Evolutionary conservation across 1,139 yeast species (phyloP), one percentile per base, ranked within the genome.

Genomic region (Suhomyces terraborum): DNA sequence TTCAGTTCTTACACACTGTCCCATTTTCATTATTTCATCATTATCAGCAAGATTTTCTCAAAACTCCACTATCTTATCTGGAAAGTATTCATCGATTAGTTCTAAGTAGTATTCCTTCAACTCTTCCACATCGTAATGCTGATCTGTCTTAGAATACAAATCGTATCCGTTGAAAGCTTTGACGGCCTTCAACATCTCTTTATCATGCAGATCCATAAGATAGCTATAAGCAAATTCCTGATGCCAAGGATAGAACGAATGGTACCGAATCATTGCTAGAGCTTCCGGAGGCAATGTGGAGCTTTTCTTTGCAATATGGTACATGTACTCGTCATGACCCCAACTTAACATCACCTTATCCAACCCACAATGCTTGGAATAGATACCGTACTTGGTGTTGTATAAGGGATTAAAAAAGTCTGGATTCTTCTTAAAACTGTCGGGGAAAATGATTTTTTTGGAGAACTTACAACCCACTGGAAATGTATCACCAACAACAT

Each of bases 261-360:
- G 89, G 56, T 83, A 83, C 44, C 89, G 61, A 38, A 83, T 82
- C 88, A 83, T 83, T 1, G 89, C 88, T 43, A 83, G 64, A 0
- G 80, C 88, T 53, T 82, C 84, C 2, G 70, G 75, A 0, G 88
- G 88, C 35, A 83, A 62, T 0, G 73, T 77, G 8, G 86, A 80
- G 53, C 80, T 82, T 41, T 70, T 67, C 55, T 81, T 82, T 6
- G 87, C 87, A 27, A 83, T 67, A 55, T 83, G 87, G 53, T 81
- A 83, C 86, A 83, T 81, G 59, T 83, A 83, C 56, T 83, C 89
- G 55, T 83, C 89, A 53, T 83, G 89, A 6, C 89, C 89, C 88
- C 88, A 83, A 42, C 87, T 80, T 35, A 83, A 62, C 86, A 83
- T 81, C 13, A 83, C 87, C 36, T 80, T 79, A 45, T 80, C 86